These are phyloP conservation scores for Lupinus albus DNA, from an alignment of 306 rosid genomes.

Conservation along the genomic window DNA sequence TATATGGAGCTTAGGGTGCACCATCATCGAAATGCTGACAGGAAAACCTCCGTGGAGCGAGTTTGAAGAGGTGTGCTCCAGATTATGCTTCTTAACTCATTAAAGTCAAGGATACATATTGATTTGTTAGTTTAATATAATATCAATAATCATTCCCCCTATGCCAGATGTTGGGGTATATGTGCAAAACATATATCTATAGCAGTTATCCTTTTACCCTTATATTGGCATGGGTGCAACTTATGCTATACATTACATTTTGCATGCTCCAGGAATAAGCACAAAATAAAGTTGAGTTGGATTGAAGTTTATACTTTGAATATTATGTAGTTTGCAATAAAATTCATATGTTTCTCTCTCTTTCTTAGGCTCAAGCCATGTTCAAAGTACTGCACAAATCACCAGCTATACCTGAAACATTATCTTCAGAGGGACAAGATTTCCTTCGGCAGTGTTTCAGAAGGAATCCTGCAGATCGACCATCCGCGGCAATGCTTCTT, in stretches of 20 bases:
- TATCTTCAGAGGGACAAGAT: conserved; percentile 79
- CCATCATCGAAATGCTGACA: conserved; percentile 88
- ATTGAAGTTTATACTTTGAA: not conserved
- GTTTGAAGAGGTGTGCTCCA: conserved; percentile 68
- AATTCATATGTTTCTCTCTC: not conserved
- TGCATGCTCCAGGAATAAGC: not conserved
- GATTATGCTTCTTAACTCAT: conserved; percentile 33
- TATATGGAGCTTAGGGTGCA: conserved; percentile 98
- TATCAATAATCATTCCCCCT: conserved; percentile 9
- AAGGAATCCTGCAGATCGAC: conserved; percentile 87
- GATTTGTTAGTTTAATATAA: conserved; percentile 8
- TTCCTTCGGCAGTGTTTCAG: conserved; percentile 81
- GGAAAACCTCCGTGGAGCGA: conserved; percentile 97
- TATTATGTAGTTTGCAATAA: not conserved
- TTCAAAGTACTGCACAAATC: conserved; percentile 81
- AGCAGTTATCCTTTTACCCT: conserved; percentile 18
- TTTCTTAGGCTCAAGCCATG: conserved; percentile 89
- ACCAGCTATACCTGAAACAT: conserved; percentile 73
- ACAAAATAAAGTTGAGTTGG: not conserved
- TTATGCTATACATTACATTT: conserved; percentile 6
- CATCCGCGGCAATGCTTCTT: conserved; percentile 67
- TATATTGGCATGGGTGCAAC: conserved; percentile 15
- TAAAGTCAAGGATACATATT: conserved; percentile 19
- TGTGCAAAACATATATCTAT: not conserved
- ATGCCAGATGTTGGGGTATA: not conserved